Conservation (phyloP, 2,329 filamentous ascomycete species). For the Venturiaceae sp. region DNA sequence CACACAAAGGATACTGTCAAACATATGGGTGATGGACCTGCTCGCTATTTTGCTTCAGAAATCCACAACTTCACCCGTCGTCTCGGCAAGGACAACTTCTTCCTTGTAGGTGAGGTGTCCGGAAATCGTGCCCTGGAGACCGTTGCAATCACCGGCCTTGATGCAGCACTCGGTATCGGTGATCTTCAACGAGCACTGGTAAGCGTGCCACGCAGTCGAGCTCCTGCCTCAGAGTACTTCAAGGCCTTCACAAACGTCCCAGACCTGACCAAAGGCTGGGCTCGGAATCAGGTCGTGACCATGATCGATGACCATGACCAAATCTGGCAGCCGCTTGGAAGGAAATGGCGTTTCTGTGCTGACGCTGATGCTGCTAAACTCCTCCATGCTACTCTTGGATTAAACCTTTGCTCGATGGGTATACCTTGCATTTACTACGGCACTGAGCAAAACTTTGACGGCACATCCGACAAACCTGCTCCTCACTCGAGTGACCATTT, state of each 20-base stretch:
- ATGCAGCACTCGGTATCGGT: conserved; percentile 17
- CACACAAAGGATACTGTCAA: conserved; percentile 14
- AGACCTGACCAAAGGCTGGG: conserved; percentile 14
- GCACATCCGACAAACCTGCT: conserved; percentile 4
- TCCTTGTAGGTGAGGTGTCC: conserved; percentile 15
- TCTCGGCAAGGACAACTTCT: conserved; percentile 15
- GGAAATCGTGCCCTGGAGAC: conserved; percentile 13
- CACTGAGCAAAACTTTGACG: conserved; percentile 17
- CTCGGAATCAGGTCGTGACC: conserved; percentile 15
- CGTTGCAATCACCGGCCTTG: conserved; percentile 13
- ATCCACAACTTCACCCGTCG: conserved; percentile 14
- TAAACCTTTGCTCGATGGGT: conserved; percentile 15
- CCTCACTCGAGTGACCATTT: background rate
- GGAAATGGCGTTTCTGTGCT: conserved; percentile 15
- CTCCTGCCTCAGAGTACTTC: conserved; percentile 12
- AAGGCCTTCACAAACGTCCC: conserved; percentile 13
- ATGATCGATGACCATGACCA: conserved; percentile 16
- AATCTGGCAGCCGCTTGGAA: conserved; percentile 5
- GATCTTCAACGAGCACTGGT: conserved; percentile 14
- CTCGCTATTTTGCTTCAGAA: conserved; percentile 13
- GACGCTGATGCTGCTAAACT: conserved; percentile 9
- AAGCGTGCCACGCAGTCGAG: conserved; percentile 8
- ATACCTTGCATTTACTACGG: conserved; percentile 19
- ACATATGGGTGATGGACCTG: conserved; percentile 16
- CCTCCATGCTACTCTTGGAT: conserved; percentile 11